Evolutionary conservation across 345 rosid genomes (phyloP), one percentile per base, ranked within the genome.

Genomic region (Leavenworthia alabamica): DNA sequence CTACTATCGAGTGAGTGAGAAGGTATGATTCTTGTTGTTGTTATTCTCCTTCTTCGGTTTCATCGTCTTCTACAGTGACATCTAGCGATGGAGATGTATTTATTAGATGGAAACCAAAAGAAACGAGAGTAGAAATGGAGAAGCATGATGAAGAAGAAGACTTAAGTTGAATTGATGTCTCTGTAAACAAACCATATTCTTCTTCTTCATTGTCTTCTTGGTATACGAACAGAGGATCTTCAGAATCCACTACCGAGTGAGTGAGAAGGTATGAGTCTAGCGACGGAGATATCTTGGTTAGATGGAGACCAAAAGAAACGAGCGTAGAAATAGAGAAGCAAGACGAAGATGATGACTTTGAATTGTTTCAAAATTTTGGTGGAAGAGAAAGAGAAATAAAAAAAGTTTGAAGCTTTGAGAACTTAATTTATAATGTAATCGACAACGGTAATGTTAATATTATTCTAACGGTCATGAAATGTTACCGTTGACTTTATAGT

Each of bases 301-400:
- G 86, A 72, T 15, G 72, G 81, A 5, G 81, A 73, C 60, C 82
- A 73, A 83, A 78, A 81, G 75, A 81, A 85, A 56, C 75, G 79
- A 72, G 97, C 90, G 55, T 90, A 90, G 73, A 90, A 64, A 62
- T 90, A 90, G 68, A 90, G 95, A 59, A 90, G 81, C 44, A 87
- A 36, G 49, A 90, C 87, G 47, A 87, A 85, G 70, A 90, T 84
- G 71, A 87, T 79, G 5, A 83, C 93, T 9, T n/a, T n/a, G n/a
- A n/a, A n/a, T n/a, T n/a, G n/a, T n/a, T n/a, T n/a, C n/a, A n/a
- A n/a, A n/a, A n/a, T n/a, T n/a, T n/a, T n/a, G n/a, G n/a, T n/a
- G n/a, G n/a, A n/a, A n/a, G n/a, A n/a, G n/a, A n/a, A n/a, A n/a
- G n/a, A n/a, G n/a, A n/a, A n/a, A n/a, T n/a, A n/a, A n/a, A n/a